phyloP scores from a whole-genome alignment of 352 stramenopile genomes.

The Pseudoperonospora humuli region DNA sequence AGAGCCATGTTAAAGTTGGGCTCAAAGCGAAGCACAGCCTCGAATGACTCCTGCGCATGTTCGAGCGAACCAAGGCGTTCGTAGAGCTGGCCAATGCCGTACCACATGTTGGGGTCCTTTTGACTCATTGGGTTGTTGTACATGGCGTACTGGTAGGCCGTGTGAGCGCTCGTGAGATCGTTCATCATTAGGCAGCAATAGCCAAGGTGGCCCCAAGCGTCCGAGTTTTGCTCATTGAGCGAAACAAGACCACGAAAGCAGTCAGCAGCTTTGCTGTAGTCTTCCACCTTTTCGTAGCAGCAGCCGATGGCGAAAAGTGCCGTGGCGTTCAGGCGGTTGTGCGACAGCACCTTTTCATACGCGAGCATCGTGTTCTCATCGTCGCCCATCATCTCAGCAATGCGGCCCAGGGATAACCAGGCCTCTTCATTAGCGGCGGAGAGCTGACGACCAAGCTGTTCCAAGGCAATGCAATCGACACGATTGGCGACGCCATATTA shows the following conservation, averaged over 20 bases:
- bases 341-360: constrained; percentile 83
- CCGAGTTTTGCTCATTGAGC: constrained; percentile 79
- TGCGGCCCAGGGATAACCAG: constrained; percentile 74
- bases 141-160: constrained; percentile 84
- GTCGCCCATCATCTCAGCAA: constrained; percentile 87
- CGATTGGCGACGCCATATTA: too few species aligned
- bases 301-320: constrained; percentile 80
- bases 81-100: constrained; percentile 82
- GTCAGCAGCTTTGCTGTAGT: constrained; percentile 83
- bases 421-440: constrained; percentile 75
- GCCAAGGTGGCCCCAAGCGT: constrained; percentile 76
- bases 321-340: constrained; percentile 80
- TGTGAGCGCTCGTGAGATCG: constrained; percentile 80
- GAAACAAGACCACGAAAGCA: constrained; percentile 81
- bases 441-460: constrained; percentile 58
- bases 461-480: background rate
- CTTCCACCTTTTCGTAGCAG: constrained; percentile 83
- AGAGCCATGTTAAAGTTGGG: constrained; percentile 85
- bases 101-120: constrained; percentile 85
- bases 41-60: constrained; percentile 80
- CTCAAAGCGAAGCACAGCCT: constrained; percentile 77
- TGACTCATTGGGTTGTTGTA: constrained; percentile 86
- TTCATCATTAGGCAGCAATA: constrained; percentile 89
- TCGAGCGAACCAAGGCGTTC: constrained; percentile 76
- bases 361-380: constrained; percentile 84